These are phyloP conservation scores for Cenchrus americanus DNA, from an alignment of 176 grass and related monocot species.

Conservation along the genomic window DNA sequence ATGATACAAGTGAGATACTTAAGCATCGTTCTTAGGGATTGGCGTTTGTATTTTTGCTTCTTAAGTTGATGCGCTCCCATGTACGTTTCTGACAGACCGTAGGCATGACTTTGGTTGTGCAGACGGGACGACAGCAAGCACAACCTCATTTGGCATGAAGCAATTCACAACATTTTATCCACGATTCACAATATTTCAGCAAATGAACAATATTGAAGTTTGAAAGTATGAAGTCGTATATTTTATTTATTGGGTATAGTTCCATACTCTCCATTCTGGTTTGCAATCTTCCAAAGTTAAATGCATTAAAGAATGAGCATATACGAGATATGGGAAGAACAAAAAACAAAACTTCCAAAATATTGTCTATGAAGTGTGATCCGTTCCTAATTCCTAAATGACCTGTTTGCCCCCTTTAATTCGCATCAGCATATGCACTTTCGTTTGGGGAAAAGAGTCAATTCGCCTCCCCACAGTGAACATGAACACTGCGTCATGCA, in stretches of 20 bases:
- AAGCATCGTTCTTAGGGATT: not conserved
- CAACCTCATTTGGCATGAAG: not conserved
- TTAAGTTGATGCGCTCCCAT: too few relatives aligned
- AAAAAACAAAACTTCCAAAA: too few relatives aligned
- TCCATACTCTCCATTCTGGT: not conserved
- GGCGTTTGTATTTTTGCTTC: not conserved
- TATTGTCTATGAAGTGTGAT: too few relatives aligned
- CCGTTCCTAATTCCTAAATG: too few relatives aligned
- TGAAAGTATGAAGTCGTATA: not conserved
- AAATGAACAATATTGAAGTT: not conserved
- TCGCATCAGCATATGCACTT: too few relatives aligned
- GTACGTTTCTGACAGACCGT: not conserved
- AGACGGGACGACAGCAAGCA: too few relatives aligned
- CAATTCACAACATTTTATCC: not conserved
- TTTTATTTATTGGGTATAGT: not conserved
- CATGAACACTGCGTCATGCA: too few relatives aligned
- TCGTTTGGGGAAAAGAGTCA: too few relatives aligned
- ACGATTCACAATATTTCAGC: not conserved
- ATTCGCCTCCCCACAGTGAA: too few relatives aligned
- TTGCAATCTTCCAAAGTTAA: not conserved
- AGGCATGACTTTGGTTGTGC: not conserved
- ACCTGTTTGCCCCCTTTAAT: too few relatives aligned
- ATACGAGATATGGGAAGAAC: not conserved
- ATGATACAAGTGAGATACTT: not conserved
- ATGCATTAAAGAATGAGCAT: not conserved